A percentile compares a stretch with the other conserved stretches of the same genome.
Conservation (phyloP, 768 basidiomycete species). For the Rhizopogon vulgaris region DNA sequence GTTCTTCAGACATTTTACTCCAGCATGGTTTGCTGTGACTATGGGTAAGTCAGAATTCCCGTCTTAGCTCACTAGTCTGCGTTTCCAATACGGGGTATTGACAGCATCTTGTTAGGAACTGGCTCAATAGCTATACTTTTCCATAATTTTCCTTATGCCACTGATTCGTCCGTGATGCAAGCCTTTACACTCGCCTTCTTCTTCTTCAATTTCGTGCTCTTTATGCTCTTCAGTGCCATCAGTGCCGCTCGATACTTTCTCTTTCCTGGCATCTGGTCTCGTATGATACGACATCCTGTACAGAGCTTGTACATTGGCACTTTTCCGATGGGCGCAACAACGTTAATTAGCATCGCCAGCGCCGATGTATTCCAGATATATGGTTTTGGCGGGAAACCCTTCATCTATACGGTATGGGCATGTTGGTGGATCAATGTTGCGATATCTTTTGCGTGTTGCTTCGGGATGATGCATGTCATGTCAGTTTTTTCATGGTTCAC, state of each 20-base stretch:
- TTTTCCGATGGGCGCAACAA: slow-evolving; percentile 56
- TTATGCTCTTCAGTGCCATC: slow-evolving; percentile 40
- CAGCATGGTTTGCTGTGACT: slow-evolving; percentile 48
- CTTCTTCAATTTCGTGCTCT: slow-evolving; percentile 52
- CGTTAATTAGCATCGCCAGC: slow-evolving; percentile 48
- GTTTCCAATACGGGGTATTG: neutral
- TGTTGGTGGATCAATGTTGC: slow-evolving; percentile 66
- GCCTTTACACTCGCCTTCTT: slow-evolving; percentile 45
- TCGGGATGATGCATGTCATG: slow-evolving; percentile 64
- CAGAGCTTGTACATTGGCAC: slow-evolving; percentile 45
- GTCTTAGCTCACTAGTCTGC: neutral
- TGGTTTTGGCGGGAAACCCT: slow-evolving; percentile 42
- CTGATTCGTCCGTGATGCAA: slow-evolving; percentile 32
- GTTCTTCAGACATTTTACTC: slow-evolving; percentile 40
- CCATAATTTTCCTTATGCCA: slow-evolving; percentile 50
- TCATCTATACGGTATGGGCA: slow-evolving; percentile 53
- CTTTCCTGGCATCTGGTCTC: slow-evolving; percentile 44
- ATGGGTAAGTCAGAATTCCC: slow-evolving; percentile 38
- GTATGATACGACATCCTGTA: slow-evolving; percentile 44
- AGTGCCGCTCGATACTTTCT: slow-evolving; percentile 45
- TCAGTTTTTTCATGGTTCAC: slow-evolving; percentile 31
- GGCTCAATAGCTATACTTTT: slow-evolving; percentile 52
- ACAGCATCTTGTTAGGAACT: slow-evolving; percentile 29
- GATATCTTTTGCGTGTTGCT: slow-evolving; percentile 51
- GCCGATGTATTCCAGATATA: slow-evolving; percentile 38